phyloP scores from a whole-genome alignment of 129 eudicot species.

The Escallonia herrerae region DNA sequence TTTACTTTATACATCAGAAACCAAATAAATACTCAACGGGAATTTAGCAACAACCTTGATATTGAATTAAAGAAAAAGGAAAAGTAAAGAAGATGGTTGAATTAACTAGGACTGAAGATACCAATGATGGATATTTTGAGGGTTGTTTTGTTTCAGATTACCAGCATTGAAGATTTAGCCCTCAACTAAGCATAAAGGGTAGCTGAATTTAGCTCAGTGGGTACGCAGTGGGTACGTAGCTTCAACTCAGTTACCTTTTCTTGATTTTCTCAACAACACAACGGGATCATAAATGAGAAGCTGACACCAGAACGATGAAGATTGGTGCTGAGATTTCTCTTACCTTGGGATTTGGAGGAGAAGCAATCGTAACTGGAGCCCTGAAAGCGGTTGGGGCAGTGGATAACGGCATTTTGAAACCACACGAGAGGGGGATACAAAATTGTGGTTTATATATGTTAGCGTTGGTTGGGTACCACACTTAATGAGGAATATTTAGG shows the following conservation, averaged over 20 bases:
- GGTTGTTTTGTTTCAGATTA: not conserved
- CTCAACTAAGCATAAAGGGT: too few relatives aligned
- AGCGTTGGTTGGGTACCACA: not conserved
- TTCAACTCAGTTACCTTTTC: not conserved
- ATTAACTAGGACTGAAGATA: too few relatives aligned
- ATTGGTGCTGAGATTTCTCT: not conserved
- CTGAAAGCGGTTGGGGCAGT: constrained; percentile 25
- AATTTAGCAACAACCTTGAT: not conserved
- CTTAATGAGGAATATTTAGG: too few relatives aligned
- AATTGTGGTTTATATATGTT: not conserved
- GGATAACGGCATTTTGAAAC: constrained; percentile 68
- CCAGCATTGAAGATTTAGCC: not conserved
- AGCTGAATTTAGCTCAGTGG: too few relatives aligned
- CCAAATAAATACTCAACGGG: not conserved
- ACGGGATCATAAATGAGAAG: too few relatives aligned
- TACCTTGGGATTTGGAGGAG: constrained; percentile 27
- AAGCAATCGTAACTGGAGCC: constrained; percentile 15
- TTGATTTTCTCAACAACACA: not conserved
- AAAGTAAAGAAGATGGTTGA: not conserved
- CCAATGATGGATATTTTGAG: too few relatives aligned
- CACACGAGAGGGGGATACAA: constrained; percentile 14
- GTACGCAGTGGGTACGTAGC: not conserved
- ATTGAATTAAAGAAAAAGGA: not conserved
- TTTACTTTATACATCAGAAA: not conserved
- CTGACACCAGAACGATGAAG: not conserved